Evolutionary conservation across 2,329 filamentous ascomycete species (phyloP).

Genomic region (Myriosclerotinia curreyana): DNA sequence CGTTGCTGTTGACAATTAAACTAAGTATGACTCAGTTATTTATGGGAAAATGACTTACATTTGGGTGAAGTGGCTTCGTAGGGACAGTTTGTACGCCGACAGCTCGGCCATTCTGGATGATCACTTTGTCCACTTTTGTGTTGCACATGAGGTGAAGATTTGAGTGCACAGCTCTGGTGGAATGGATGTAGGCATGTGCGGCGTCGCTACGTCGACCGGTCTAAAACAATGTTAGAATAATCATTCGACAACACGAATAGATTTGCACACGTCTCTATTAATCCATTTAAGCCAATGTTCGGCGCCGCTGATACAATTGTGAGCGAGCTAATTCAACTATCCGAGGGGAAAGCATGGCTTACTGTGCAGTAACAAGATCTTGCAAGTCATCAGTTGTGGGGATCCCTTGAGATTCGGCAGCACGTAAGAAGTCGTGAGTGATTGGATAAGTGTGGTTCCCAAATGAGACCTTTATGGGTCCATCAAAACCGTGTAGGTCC

Average conservation of each 20-base stretch:
- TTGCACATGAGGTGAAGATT: slow-evolving; percentile 60
- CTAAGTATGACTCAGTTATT: slow-evolving; percentile 27
- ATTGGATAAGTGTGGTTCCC: slow-evolving; percentile 66
- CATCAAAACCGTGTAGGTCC: slow-evolving; percentile 72
- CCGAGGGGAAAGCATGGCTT: slow-evolving; percentile 13
- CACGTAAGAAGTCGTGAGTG: slow-evolving; percentile 75
- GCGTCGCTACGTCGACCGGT: slow-evolving; percentile 72
- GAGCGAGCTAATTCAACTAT: slow-evolving; percentile 10
- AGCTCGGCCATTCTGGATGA: slow-evolving; percentile 59
- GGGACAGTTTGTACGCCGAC: slow-evolving; percentile 68
- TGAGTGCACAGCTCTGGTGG: slow-evolving; percentile 62
- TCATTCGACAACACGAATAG: not conserved
- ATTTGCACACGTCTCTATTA: slow-evolving; percentile 55
- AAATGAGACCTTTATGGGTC: slow-evolving; percentile 67
- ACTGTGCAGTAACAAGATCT: slow-evolving; percentile 61
- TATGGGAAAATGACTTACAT: slow-evolving; percentile 35
- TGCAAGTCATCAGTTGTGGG: slow-evolving; percentile 73
- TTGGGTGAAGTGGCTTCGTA: slow-evolving; percentile 64
- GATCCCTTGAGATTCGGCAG: slow-evolving; percentile 70
- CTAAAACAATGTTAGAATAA: slow-evolving; percentile 35
- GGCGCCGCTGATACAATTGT: slow-evolving; percentile 50
- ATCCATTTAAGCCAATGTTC: slow-evolving; percentile 88
- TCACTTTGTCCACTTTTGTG: slow-evolving; percentile 53
- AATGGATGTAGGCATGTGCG: slow-evolving; percentile 75
- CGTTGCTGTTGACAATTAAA: slow-evolving; percentile 35